Percentiles rank a stretch among this genome's conserved stretches.
Evolutionary conservation across 768 basidiomycete genomes (phyloP).

Genomic region (Fibroporia radiculosa): DNA sequence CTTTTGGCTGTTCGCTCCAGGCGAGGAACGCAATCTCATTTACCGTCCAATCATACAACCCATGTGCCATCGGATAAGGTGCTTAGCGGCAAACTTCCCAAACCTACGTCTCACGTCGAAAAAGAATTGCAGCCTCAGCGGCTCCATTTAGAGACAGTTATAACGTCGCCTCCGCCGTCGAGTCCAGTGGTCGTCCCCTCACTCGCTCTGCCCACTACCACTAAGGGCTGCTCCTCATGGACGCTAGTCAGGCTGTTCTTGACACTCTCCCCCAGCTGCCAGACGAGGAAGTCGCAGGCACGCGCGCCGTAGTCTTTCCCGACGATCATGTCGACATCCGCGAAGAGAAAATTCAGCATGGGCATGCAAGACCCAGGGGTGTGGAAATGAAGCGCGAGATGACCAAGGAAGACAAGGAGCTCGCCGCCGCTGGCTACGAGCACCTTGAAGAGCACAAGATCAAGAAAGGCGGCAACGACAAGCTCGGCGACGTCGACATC

Average conservation of each 20-base stretch:
- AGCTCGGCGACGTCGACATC: slow-evolving; percentile 45
- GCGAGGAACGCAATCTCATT: background rate
- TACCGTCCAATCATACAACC: slow-evolving; percentile 15
- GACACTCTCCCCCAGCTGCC: slow-evolving; percentile 10
- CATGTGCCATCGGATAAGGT: slow-evolving; percentile 17
- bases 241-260: slow-evolving; percentile 8
- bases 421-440: slow-evolving; percentile 63
- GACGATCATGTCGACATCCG: slow-evolving; percentile 23
- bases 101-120: slow-evolving; percentile 1
- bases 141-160: background rate
- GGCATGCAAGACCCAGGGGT: slow-evolving; percentile 37
- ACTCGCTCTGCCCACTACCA: background rate
- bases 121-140: background rate
- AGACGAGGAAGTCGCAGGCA: slow-evolving; percentile 25
- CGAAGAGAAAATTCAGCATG: slow-evolving; percentile 22
- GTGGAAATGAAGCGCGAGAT: slow-evolving; percentile 54
- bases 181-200: background rate
- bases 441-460: slow-evolving; percentile 43
- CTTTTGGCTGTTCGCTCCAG: slow-evolving; percentile 24
- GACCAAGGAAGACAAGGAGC: slow-evolving; percentile 60
- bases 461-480: slow-evolving; percentile 22
- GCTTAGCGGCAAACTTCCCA: slow-evolving; percentile 1
- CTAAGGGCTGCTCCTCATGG: slow-evolving; percentile 14
- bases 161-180: background rate
- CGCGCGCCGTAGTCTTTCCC: slow-evolving; percentile 47